Conservation (phyloP, 345 rosid species). For the Excoecaria agallocha region DNA sequence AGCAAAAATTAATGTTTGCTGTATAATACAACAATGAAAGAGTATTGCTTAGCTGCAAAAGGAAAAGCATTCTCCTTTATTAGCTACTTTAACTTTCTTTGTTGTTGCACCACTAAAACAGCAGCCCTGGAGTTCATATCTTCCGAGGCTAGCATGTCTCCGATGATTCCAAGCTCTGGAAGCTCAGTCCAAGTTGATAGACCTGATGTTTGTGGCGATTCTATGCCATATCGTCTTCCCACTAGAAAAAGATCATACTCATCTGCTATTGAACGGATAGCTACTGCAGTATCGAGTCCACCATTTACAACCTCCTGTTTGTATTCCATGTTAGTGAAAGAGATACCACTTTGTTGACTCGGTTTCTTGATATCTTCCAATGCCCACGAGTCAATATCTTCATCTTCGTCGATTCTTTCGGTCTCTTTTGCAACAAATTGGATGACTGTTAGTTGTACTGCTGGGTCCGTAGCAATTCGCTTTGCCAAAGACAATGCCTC, state of each 20-base stretch:
- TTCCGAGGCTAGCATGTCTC: conserved; percentile 59
- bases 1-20: too few species aligned
- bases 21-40: too few species aligned
- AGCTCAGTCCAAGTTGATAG: conserved; percentile 57
- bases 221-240: conserved; percentile 44
- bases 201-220: conserved; percentile 38
- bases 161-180: conserved; percentile 59
- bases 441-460: conserved; percentile 32
- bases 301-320: conserved; percentile 29
- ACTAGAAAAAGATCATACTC: conserved; percentile 46
- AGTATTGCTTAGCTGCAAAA: too few species aligned
- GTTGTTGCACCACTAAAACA: conserved; percentile 57
- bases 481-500: conserved; percentile 51
- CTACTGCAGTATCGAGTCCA: conserved; percentile 36
- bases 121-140: conserved; percentile 43
- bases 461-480: conserved; percentile 41
- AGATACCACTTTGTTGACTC: too few species aligned
- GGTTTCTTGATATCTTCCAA: conserved; percentile 31
- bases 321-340: conserved; percentile 16
- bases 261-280: conserved; percentile 31
- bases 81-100: not conserved
- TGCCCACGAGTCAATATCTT: conserved; percentile 34
- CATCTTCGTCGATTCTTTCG: not conserved
- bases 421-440: conserved; percentile 19
- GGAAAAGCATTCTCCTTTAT: too few species aligned